Evolutionary conservation across 441 rosid genomes (phyloP).

Genomic region (Erodium moschatum): DNA sequence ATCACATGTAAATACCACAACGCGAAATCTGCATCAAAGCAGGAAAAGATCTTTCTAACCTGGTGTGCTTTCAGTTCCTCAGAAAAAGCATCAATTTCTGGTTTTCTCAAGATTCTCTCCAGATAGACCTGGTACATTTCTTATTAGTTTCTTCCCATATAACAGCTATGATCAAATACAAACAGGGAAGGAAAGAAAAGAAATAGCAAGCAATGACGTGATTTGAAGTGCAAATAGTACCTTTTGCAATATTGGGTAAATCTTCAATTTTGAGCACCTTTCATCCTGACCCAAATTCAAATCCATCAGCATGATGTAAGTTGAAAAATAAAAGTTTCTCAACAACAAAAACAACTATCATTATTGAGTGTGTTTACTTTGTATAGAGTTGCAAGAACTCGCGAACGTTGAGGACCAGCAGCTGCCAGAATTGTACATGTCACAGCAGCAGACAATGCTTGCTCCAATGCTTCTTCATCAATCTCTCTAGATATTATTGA

Average conservation of each 20-base stretch:
- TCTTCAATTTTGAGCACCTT: constrained; percentile 84
- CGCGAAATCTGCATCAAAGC: constrained; percentile 13
- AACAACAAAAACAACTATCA: not conserved
- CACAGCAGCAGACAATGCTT: constrained; percentile 90
- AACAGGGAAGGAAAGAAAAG: not conserved
- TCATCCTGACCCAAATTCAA: constrained; percentile 60
- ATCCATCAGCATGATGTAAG: constrained; percentile 21
- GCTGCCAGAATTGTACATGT: constrained; percentile 96
- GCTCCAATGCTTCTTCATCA: constrained; percentile 88
- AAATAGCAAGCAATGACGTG: not conserved
- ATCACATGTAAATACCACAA: constrained; percentile 15
- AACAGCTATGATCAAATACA: not conserved
- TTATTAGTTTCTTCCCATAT: not conserved
- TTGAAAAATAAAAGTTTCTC: constrained; percentile 11
- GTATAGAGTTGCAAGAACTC: constrained; percentile 92
- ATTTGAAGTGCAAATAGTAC: constrained; percentile 28
- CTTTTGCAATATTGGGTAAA: constrained; percentile 91
- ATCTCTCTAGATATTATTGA: constrained; percentile 46
- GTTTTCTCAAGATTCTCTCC: constrained; percentile 88
- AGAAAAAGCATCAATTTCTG: constrained; percentile 89
- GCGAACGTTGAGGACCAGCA: constrained; percentile 98
- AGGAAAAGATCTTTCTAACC: constrained; percentile 31
- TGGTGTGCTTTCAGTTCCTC: constrained; percentile 95
- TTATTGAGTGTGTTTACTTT: constrained; percentile 41
- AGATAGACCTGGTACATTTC: constrained; percentile 66